Percentiles rank a stretch among this genome's conserved stretches.
Conservation (phyloP, 2,329 filamentous ascomycete genomes). For the Venturiaceae sp. region DNA sequence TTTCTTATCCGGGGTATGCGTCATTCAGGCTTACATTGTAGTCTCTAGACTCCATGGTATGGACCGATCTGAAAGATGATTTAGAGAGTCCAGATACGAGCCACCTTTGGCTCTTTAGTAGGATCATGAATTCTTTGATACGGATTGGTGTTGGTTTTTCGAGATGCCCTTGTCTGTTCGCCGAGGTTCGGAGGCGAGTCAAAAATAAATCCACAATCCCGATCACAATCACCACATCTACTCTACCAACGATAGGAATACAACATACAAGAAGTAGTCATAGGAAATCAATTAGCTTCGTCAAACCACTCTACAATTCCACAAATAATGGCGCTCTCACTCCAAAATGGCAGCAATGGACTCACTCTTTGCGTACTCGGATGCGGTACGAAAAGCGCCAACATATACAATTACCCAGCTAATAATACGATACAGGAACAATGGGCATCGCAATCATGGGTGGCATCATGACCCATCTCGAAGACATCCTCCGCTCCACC, state of each 20-base stretch:
- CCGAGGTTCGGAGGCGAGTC: background rate
- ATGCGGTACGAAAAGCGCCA: constrained; percentile 51
- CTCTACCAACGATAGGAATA: background rate
- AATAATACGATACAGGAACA: constrained; percentile 48
- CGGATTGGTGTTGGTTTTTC: background rate
- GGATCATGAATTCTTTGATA: constrained; percentile 2
- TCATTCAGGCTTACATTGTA: constrained; percentile 10
- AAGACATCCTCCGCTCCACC: constrained; percentile 31
- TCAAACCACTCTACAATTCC: background rate
- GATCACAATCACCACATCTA: background rate
- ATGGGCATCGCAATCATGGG: constrained; percentile 80
- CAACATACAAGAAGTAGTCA: background rate
- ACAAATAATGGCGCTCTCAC: background rate
- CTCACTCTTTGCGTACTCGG: constrained; percentile 73
- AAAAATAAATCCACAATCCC: background rate
- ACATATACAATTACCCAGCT: background rate
- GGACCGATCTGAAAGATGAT: background rate
- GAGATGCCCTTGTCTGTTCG: background rate
- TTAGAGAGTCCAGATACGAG: background rate
- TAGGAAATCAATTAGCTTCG: background rate
- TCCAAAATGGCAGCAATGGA: background rate
- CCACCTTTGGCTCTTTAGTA: background rate
- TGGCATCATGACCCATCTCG: constrained; percentile 65
- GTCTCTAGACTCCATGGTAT: constrained; percentile 11
- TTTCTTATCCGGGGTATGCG: constrained; percentile 10